A percentile compares a stretch with the other conserved stretches of the same genome.
Conservation (phyloP, 176 grass and related monocot genomes). For the Rhynchospora tenuis region DNA sequence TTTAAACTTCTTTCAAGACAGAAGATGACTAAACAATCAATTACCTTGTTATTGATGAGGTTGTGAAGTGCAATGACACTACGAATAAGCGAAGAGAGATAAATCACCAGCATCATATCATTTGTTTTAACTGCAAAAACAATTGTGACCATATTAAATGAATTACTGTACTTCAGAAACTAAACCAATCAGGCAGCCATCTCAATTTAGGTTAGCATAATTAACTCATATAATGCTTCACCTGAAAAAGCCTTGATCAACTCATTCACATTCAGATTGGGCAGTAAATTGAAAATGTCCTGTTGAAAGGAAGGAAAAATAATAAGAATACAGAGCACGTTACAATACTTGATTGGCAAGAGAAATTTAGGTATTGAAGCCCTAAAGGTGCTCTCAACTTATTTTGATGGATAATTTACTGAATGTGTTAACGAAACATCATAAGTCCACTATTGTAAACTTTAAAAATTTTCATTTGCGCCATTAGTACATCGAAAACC, state of each 20-base stretch:
- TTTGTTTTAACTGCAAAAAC: conserved; percentile 89
- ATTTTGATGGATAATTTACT: background rate
- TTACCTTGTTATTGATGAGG: conserved; percentile 97
- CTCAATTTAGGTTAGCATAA: background rate
- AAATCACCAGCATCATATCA: conserved; percentile 99
- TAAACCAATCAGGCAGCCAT: background rate
- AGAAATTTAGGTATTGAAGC: background rate
- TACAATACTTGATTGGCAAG: background rate
- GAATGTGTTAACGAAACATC: background rate
- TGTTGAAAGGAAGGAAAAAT: conserved; percentile 14
- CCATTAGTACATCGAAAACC: background rate
- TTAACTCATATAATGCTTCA: conserved; percentile 20
- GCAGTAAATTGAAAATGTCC: conserved; percentile 94
- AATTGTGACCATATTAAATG: background rate
- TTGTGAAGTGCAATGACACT: conserved; percentile 95
- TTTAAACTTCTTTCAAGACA: background rate
- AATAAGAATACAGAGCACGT: background rate
- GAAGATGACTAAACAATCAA: background rate
- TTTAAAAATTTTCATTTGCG: background rate
- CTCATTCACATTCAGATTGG: conserved; percentile 89
- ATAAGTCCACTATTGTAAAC: background rate
- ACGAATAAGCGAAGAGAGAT: conserved; percentile 84
- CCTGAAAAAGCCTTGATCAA: conserved; percentile 96
- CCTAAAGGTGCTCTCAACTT: background rate
- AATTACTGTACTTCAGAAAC: background rate